Evolutionary conservation across 345 rosid genomes (phyloP), one percentile per base, ranked within the genome.

Genomic region (Passiflora organensis): DNA sequence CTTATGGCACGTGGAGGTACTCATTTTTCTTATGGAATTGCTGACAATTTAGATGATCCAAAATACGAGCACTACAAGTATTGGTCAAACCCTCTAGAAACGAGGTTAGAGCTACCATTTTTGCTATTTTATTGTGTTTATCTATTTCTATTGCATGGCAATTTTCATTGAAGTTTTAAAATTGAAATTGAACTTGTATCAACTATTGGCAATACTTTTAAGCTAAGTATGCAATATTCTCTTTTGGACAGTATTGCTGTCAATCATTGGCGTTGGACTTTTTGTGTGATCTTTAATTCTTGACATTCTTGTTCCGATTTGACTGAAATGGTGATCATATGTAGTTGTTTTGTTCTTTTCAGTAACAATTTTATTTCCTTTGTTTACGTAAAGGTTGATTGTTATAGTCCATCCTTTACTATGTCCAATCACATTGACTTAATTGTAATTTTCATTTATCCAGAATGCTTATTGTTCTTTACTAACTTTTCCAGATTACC

Each of bases 41-140:
- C 90, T 21, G 78, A 81, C 49, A 51, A 84, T 70, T 71, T 81
- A 73, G 81, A 81, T 63, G 86, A 81, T 66, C 81, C 82, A 15
- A 77, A 81, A 58, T 84, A 81, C 58, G 32, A 62, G 16, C 80
- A 84, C 47, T 81, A 76, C 69, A 79, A 71, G 56, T 81, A 79
- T 56, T 84, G 90, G 90, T 81, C 90, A 48, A 81, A 84, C 66
- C 86, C 90, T 41, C 73, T 84, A 34, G 90, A 84, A 71, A 81
- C 86, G 32, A 79, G 60, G 90, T 81, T 53, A 77, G 81, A n/a
- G 22, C 15, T 50, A 41, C 46, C 37, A 19, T 22, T 62, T 48
- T 24, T 2, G 18, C 32, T 5, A 10, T 60, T 28, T 28, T 43
- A 16, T 48, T 53, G 16, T 17, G 20, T 11, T 15, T 13, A 16